Evolutionary conservation across 75 land plant species (phyloP).

Genomic region (Sequoia sempervirens): DNA sequence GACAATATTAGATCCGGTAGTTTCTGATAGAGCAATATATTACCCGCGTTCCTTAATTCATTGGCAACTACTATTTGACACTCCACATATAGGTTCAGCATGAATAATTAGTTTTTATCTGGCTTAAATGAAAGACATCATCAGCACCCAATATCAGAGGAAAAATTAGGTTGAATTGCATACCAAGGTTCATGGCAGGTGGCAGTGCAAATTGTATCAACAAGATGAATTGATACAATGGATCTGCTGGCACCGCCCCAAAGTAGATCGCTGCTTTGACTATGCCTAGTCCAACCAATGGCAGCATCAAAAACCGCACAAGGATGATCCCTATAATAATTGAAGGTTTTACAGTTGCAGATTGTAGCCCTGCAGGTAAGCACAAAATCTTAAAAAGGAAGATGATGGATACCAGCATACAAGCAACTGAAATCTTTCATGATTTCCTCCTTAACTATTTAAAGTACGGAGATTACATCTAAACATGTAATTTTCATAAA

Average conservation of each 20-base stretch:
- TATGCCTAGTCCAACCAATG: slow-evolving; percentile 36
- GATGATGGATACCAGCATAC: background rate
- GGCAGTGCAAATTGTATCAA: slow-evolving; percentile 64
- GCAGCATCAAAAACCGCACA: slow-evolving; percentile 47
- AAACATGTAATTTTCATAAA: background rate
- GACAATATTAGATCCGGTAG: background rate
- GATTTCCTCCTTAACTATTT: slow-evolving; percentile 3
- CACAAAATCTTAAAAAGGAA: slow-evolving; percentile 3
- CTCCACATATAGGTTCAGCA: background rate
- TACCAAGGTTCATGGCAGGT: slow-evolving; percentile 76
- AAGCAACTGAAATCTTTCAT: background rate
- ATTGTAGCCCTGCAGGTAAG: slow-evolving; percentile 13
- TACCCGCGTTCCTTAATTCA: background rate
- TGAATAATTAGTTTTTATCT: background rate
- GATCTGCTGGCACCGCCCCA: slow-evolving; percentile 37
- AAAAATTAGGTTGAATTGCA: background rate
- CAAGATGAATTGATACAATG: slow-evolving; percentile 50
- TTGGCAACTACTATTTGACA: background rate
- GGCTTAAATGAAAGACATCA: background rate
- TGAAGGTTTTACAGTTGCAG: slow-evolving; percentile 2
- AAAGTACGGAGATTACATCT: background rate
- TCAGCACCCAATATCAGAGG: background rate
- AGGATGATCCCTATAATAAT: slow-evolving; percentile 26
- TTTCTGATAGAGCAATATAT: background rate
- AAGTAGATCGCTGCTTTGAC: slow-evolving; percentile 31